Evolutionary conservation across 176 grass and related monocot genomes (phyloP), one percentile per base, ranked within the genome.

Genomic region (Lolium perenne): DNA sequence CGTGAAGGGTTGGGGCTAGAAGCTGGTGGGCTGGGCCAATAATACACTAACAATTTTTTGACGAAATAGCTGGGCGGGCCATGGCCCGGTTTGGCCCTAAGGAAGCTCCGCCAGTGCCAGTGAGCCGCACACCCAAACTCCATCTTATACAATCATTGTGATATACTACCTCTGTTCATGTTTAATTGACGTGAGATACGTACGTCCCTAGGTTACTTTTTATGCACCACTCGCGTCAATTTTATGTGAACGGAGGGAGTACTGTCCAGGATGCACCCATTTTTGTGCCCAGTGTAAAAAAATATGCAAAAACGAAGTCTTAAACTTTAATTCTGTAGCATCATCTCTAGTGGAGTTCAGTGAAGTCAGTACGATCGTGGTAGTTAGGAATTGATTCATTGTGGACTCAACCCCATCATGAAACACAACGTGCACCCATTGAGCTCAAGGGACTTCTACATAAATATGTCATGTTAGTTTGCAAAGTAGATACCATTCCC

Each of bases 401-500:
- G 58, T 71, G 23, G 46, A 63, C 26, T 68, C 47, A 54, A 82
- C 4, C 35, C 49, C 67, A 71, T 71, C 50, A 47, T 63, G 78
- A 55, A 54, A 80, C 41, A 80, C 41, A 67, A 68, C 29, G 48
- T 74, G n/a, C 40, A 74, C 21, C 16, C 21, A 74, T 32, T 83
- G 22, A 48, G 23, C 51, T 83, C 16, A 83, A 60, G 69, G 46
- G 51, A 71, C 38, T 75, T 75, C 29, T 41, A 56, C 70, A 84
- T 75, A 71, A 46, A 58, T 43, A 74, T 83, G n/a, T 43, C 32
- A 63, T 76, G n/a, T 43, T 56, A 71, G 13, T 26, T 72, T 83
- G 66, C 40, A 72, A 7, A 32, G 65, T 72, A 71, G 53, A 73
- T 60, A 59, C 54, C 41, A 74, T 41, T 16, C 29, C 66, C 51